phyloP scores from a whole-genome alignment of 1,284 basidiomycete species.

The Boletus austroedulis region DNA sequence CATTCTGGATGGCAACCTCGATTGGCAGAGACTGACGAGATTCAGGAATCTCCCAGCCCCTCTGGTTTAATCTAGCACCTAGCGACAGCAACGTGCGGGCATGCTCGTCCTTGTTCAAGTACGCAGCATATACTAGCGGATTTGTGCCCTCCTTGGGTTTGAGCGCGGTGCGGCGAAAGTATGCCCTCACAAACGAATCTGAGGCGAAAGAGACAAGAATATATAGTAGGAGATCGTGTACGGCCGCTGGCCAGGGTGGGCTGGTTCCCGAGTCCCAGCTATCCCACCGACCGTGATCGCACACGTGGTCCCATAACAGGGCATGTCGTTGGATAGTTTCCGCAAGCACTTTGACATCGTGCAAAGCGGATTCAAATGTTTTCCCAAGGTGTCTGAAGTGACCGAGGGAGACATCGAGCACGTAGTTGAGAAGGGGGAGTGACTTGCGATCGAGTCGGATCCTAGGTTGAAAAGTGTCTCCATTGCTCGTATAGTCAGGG shows the following conservation, averaged over 20 bases:
- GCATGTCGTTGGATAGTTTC: not conserved
- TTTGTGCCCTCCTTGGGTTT: not conserved
- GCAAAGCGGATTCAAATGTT: not conserved
- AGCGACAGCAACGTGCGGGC: not conserved
- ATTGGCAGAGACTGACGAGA: not conserved
- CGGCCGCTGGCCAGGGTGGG: not conserved
- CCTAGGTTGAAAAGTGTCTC: not conserved
- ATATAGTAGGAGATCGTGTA: not conserved
- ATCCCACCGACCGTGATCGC: not conserved
- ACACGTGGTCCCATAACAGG: not conserved
- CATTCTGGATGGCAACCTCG: not conserved
- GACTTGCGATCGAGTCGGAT: not conserved
- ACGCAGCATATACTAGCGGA: constrained; percentile 1
- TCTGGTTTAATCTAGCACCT: not conserved
- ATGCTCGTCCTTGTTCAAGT: not conserved
- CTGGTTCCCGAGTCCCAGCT: not conserved
- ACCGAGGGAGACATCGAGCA: not conserved
- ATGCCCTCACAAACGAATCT: not conserved
- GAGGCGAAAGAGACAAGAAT: not conserved
- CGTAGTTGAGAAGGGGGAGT: not conserved
- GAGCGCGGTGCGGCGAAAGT: not conserved
- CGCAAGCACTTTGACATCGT: not conserved
- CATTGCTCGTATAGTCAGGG: no score
- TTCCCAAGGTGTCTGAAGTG: not conserved
- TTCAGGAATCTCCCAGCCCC: not conserved